A percentile compares a stretch with the other conserved stretches of the same genome.
Conservation (phyloP, 148 eudicot species). For the Drosera capensis region DNA sequence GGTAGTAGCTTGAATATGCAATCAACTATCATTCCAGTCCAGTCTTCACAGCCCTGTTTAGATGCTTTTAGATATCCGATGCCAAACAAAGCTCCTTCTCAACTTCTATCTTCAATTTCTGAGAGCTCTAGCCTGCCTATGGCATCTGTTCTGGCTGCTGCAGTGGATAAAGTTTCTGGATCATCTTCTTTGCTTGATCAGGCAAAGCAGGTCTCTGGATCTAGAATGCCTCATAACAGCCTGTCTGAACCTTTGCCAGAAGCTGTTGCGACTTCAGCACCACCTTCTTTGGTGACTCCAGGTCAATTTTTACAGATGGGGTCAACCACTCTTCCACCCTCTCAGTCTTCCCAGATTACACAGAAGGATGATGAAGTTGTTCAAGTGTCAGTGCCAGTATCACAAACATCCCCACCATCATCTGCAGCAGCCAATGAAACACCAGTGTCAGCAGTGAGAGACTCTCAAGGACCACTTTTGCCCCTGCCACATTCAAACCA, state of each 20-base stretch:
- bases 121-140: slow-evolving; percentile 15
- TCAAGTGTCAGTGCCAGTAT: slow-evolving; percentile 16
- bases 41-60: slow-evolving; percentile 8
- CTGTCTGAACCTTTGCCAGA: slow-evolving; percentile 19
- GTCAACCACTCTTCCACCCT: slow-evolving; percentile 7
- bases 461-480: slow-evolving; percentile 22
- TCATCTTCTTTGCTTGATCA: slow-evolving; percentile 15
- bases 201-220: slow-evolving; percentile 15
- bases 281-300: slow-evolving; percentile 38
- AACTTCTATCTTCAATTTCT: slow-evolving; percentile 11
- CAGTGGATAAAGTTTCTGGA: slow-evolving; percentile 13
- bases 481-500: slow-evolving; percentile 28
- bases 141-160: slow-evolving; percentile 18
- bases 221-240: slow-evolving; percentile 17
- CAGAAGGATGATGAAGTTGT: slow-evolving; percentile 35
- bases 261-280: slow-evolving; percentile 18
- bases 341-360: slow-evolving; percentile 18
- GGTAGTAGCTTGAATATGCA: slow-evolving; percentile 14
- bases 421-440: slow-evolving; percentile 7
- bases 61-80: slow-evolving; percentile 13
- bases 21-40: slow-evolving; percentile 17
- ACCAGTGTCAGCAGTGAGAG: slow-evolving; percentile 10
- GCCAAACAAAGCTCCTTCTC: slow-evolving; percentile 19
- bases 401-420: slow-evolving; percentile 9
- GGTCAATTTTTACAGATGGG: slow-evolving; percentile 45